These are phyloP conservation scores for Xylaria intraflava DNA, from an alignment of 495 filamentous ascomycete species.

Conservation along the genomic window DNA sequence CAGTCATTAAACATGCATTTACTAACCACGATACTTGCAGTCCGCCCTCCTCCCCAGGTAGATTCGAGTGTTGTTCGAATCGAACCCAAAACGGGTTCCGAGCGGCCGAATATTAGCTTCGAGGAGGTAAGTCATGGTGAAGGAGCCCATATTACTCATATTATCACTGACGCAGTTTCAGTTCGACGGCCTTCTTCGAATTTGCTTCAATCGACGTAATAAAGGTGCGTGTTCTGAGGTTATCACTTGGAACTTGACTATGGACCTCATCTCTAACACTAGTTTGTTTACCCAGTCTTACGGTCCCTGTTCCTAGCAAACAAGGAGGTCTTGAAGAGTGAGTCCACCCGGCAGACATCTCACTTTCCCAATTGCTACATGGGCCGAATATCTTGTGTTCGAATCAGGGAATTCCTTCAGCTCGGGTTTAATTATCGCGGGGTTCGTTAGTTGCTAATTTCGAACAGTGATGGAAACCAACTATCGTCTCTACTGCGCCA, in stretches of 20 bases:
- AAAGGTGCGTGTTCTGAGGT: constrained; percentile 11
- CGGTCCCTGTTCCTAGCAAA: constrained; percentile 68
- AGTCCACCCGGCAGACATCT: neutral
- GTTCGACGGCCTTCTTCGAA: constrained; percentile 83
- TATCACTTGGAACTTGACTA: neutral
- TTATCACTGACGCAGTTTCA: neutral
- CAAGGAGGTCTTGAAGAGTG: constrained; percentile 67
- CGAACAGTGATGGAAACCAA: constrained; percentile 56
- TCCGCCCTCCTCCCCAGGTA: constrained; percentile 72
- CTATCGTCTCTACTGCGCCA: constrained; percentile 82
- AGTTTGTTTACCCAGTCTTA: constrained; percentile 57
- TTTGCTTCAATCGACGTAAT: constrained; percentile 74
- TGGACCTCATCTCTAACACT: constrained; percentile 12
- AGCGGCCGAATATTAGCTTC: constrained; percentile 75
- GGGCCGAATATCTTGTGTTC: neutral
- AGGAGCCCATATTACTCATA: neutral
- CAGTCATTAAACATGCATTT: neutral
- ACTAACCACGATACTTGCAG: neutral
- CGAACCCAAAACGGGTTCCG: constrained; percentile 64
- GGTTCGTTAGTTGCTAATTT: neutral
- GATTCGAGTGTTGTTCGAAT: constrained; percentile 57
- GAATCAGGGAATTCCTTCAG: no score
- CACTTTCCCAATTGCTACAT: neutral
- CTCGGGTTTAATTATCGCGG: neutral
- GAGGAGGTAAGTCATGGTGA: constrained; percentile 49